A percentile compares a stretch with the other conserved stretches of the same genome.
These are phyloP conservation scores for Akanthomyces uredinophilus DNA, from an alignment of 2,329 filamentous ascomycete species.

Conservation along the genomic window DNA sequence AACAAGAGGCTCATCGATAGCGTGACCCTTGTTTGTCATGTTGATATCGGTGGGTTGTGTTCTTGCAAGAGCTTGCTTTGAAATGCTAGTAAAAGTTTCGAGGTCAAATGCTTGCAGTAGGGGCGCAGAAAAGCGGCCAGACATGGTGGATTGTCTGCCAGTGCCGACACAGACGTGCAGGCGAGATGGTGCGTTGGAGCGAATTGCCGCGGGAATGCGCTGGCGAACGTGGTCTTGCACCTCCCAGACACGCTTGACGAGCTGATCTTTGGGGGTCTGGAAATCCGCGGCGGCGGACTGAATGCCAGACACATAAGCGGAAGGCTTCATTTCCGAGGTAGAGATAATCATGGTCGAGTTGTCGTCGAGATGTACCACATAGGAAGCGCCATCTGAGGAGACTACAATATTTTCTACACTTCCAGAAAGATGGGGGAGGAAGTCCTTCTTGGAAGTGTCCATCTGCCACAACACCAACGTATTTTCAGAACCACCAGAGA, in stretches of 20 bases:
- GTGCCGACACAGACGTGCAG: conserved; percentile 65
- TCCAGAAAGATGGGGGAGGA: conserved; percentile 83
- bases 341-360: conserved; percentile 90
- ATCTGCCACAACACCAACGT: conserved; percentile 91
- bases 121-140: conserved; percentile 48
- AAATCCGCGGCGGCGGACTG: conserved; percentile 57
- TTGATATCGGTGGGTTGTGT: conserved; percentile 83
- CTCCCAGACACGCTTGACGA: conserved; percentile 48
- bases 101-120: conserved; percentile 82
- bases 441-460: conserved; percentile 76
- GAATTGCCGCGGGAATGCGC: conserved; percentile 56
- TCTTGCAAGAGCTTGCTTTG: conserved; percentile 82
- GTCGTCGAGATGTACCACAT: conserved; percentile 80
- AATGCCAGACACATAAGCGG: conserved; percentile 76
- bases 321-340: conserved; percentile 81
- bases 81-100: conserved; percentile 68
- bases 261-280: conserved; percentile 45
- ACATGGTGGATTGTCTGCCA: conserved; percentile 50
- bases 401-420: conserved; percentile 80
- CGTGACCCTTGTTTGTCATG: conserved; percentile 63
- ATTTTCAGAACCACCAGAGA: conserved; percentile 88
- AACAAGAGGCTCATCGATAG: conserved; percentile 72
- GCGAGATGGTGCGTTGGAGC: conserved; percentile 56
- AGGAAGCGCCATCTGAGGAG: conserved; percentile 72
- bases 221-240: conserved; percentile 38